Evolutionary conservation across 192 early-diverging fungal species (phyloP), one percentile per base, ranked within the genome.

Genomic region (Rhizophagus clarus): DNA sequence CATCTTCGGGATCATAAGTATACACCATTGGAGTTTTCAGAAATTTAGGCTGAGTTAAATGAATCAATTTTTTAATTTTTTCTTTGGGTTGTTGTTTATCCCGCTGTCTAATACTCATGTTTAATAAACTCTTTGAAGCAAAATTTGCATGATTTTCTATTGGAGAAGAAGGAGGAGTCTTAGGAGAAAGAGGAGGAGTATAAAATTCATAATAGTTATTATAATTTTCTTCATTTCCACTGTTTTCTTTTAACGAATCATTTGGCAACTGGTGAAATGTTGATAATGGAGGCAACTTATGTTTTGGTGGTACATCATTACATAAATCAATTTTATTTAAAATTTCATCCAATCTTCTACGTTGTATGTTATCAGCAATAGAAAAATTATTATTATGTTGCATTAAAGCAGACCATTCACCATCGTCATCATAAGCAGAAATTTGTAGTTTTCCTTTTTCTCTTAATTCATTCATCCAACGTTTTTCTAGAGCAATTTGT

Each of bases 351-450:
- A 76, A 17, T 45, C 75, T 42, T 64, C 75, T 24, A 31, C 75
- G 56, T 76, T 76, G 75, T 42, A 76, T 76, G 1, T 40, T 64
- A 45, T 76, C 61, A 14, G 61, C 31, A 12, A 76, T 63, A 24
- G 6, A 28, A 40, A 76, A 8, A 29, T 64, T 64, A 22, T 76
- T 76, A 64, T 76, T 76, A 64, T 76, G 75, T 76, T 76, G 75
- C 61, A 76, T 63, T 76, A 76, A 15, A 45, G 64, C 61, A 42
- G n/a, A 6, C 75, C 75, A 76, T 40, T 76, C 75, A 28, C 61
- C 28, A 26, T 34, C 12, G 24, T 40, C 68, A n/a, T 69, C 32
- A 69, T 34, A 11, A 6, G 34, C 15, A 37, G 17, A 22, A 31
- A 76, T 6, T 22, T 40, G 17, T 29, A 64, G 20, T 40, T 51